Percentiles rank a stretch among this genome's conserved stretches.
These are phyloP conservation scores for Onygena corvina DNA, from an alignment of 2,329 filamentous ascomycete species.

Conservation along the genomic window DNA sequence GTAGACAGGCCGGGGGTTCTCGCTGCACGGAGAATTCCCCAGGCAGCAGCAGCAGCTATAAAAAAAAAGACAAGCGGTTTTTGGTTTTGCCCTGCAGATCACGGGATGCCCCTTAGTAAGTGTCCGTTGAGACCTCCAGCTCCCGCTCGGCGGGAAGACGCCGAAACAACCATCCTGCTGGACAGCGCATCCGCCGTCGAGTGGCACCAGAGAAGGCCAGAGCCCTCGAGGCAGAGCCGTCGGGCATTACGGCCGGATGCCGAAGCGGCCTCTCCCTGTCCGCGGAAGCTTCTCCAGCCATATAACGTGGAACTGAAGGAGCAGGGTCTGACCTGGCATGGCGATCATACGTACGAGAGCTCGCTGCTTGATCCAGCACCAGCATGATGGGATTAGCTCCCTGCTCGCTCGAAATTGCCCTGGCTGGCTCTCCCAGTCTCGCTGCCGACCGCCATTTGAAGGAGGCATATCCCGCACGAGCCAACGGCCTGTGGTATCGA, in stretches of 20 bases:
- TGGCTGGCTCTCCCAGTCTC: not conserved
- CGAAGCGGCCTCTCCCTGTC: not conserved
- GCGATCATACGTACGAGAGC: not conserved
- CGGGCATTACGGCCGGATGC: not conserved
- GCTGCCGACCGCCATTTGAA: not conserved
- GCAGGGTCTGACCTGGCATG: not conserved
- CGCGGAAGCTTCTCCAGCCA: not conserved
- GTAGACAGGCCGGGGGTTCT: too few relatives aligned
- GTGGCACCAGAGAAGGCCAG: too few relatives aligned
- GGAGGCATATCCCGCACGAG: not conserved
- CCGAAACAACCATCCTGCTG: not conserved
- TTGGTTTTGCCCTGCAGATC: not conserved
- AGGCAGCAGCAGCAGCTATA: not conserved
- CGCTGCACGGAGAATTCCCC: not conserved
- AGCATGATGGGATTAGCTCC: not conserved
- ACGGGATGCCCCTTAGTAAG: constrained; percentile 1
- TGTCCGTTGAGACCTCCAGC: constrained; percentile 1
- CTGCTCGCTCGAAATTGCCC: constrained; percentile 3
- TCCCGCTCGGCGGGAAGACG: not conserved
- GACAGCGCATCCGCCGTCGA: not conserved
- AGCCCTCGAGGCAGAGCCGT: not conserved
- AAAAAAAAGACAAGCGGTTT: not conserved
- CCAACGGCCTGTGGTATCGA: not conserved
- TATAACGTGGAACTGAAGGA: not conserved
- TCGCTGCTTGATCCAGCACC: not conserved